phyloP scores from a whole-genome alignment of 345 rosid species.

The Dimocarpus longan region DNA sequence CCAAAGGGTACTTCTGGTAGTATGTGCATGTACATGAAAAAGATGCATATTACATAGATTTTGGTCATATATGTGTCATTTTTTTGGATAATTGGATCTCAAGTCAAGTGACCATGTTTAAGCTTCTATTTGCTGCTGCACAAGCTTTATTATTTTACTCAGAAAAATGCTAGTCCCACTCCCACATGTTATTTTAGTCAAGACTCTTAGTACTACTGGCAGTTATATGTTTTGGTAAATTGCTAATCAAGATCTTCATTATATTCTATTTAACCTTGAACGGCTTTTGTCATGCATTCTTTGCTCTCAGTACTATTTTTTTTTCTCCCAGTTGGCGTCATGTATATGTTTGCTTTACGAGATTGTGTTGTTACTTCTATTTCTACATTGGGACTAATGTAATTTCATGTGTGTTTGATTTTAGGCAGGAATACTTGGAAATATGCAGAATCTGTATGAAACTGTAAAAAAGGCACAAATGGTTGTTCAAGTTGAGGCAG shows the following conservation, averaged over 20 bases:
- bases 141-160: background rate
- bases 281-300: background rate
- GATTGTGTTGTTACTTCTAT: background rate
- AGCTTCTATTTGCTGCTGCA: background rate
- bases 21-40: background rate
- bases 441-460: conserved; percentile 89
- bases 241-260: background rate
- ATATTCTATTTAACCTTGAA: conserved; percentile 1
- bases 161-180: background rate
- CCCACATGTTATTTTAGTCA: background rate
- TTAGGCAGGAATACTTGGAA: conserved; percentile 90
- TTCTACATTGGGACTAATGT: conserved; percentile 21
- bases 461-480: conserved; percentile 97
- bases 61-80: background rate
- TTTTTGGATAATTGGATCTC: background rate
- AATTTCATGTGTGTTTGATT: conserved; percentile 24
- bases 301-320: background rate
- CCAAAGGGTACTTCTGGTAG: no score
- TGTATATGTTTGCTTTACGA: conserved; percentile 5
- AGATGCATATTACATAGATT: background rate
- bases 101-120: background rate
- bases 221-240: background rate
- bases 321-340: background rate
- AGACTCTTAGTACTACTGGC: background rate
- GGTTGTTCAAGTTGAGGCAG: conserved; percentile 98